A percentile compares a stretch with the other conserved stretches of the same genome.
phyloP scores from a whole-genome alignment of 2,329 filamentous ascomycete species.

The Penicillium sp. region DNA sequence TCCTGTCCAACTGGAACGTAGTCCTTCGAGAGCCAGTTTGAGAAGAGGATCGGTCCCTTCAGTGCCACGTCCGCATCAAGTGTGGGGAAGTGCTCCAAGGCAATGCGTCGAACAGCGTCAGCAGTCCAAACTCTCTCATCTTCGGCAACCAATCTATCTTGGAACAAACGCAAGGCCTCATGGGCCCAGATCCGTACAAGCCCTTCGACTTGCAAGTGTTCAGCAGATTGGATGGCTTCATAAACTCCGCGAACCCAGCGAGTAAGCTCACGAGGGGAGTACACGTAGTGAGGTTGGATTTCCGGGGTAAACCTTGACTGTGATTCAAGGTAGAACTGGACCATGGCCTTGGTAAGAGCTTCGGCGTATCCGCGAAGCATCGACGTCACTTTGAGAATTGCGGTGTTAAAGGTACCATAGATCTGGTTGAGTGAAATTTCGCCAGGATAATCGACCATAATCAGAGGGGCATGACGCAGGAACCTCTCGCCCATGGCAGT shows the following conservation, averaged over 20 bases:
- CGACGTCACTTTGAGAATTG: conserved; percentile 94
- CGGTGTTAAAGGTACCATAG: conserved; percentile 96
- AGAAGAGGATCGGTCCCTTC: conserved; percentile 91
- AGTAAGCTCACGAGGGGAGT: conserved; percentile 96
- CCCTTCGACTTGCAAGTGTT: conserved; percentile 82
- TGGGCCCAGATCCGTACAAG: conserved; percentile 97
- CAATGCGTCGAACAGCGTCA: conserved; percentile 79
- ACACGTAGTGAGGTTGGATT: conserved; percentile 98
- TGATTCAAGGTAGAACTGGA: conserved; percentile 90
- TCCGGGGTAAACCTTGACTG: conserved; percentile 92
- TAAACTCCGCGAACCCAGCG: conserved; percentile 97
- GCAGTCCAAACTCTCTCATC: conserved; percentile 95
- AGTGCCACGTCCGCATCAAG: conserved; percentile 87
- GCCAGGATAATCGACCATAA: conserved; percentile 99
- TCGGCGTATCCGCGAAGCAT: conserved; percentile 93
- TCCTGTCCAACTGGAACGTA: conserved; percentile 96
- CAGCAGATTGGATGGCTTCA: conserved; percentile 89
- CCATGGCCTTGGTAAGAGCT: conserved; percentile 93
- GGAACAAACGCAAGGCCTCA: conserved; percentile 91
- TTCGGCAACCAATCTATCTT: conserved; percentile 91
- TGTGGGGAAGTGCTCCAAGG: conserved; percentile 89
- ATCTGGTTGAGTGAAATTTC: conserved; percentile 94
- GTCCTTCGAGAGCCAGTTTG: conserved; percentile 98
- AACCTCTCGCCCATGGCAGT: conserved; percentile 91
- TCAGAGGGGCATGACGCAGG: conserved; percentile 91